A percentile compares a stretch with the other conserved stretches of the same genome.
These are phyloP conservation scores for Neonectria faginata DNA, from an alignment of 2,329 filamentous ascomycete species.

Conservation along the genomic window DNA sequence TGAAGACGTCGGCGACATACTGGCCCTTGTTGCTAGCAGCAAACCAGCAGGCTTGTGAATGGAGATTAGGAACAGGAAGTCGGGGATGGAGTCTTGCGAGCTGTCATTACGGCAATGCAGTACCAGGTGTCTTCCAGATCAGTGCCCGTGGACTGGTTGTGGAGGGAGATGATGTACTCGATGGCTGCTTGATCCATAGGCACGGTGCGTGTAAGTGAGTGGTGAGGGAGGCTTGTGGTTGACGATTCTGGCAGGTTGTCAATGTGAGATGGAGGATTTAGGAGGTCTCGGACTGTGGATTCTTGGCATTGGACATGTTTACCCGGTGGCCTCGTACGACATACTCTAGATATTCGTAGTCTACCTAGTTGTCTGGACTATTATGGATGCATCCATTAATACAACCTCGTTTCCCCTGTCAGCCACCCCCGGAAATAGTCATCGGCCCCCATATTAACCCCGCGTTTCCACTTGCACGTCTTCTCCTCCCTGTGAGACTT, in stretches of 20 bases:
- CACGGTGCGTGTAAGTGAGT: neutral
- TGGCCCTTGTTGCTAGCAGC: conserved; percentile 34
- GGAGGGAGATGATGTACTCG: conserved; percentile 24
- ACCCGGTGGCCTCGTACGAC: too few species aligned
- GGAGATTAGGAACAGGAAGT: neutral
- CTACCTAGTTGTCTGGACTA: neutral
- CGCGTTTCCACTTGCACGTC: conserved; percentile 10
- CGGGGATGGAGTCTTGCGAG: too few species aligned
- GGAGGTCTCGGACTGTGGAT: neutral
- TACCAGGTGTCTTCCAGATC: conserved; percentile 33
- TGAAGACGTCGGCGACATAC: conserved; percentile 35
- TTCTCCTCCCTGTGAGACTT: conserved; percentile 1
- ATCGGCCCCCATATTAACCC: conserved; percentile 20
- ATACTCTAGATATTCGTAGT: too few species aligned
- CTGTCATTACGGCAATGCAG: conserved; percentile 26
- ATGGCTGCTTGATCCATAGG: conserved; percentile 24
- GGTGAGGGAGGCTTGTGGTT: too few species aligned
- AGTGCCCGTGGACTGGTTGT: conserved; percentile 15
- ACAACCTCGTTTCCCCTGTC: conserved; percentile 1
- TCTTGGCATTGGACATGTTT: neutral
- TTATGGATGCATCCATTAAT: neutral
- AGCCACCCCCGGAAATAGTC: conserved; percentile 8
- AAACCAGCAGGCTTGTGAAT: conserved; percentile 28
- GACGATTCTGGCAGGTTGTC: too few species aligned
- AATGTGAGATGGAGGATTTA: too few species aligned